Percentiles rank a stretch among this genome's conserved stretches.
Conservation (phyloP, 2,329 filamentous ascomycete genomes). For the Diaporthe sp. region DNA sequence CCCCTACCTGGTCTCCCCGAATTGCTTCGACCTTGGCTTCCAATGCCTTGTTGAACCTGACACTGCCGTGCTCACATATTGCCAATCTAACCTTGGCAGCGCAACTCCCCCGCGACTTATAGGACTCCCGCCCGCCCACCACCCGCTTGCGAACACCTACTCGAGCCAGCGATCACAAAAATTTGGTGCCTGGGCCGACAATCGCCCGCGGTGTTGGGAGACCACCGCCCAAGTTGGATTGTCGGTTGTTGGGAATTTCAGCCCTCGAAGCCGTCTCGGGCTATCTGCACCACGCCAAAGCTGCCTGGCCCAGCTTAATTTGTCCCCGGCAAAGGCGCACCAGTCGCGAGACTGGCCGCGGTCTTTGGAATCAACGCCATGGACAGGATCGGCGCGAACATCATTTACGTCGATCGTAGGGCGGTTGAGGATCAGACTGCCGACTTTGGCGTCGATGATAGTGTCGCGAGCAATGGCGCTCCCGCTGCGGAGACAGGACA, state of each 20-base stretch:
- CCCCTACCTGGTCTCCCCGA: conserved; percentile 27
- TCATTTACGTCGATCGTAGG: conserved; percentile 72
- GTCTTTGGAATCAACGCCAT: conserved; percentile 64
- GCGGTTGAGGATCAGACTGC: conserved; percentile 58
- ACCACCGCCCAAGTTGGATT: conserved; percentile 41
- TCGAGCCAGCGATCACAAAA: conserved; percentile 32
- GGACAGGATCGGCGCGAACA: conserved; percentile 70
- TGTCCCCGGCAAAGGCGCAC: conserved; percentile 66
- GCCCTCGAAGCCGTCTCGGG: conserved; percentile 42
- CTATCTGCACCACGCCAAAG: conserved; percentile 29
- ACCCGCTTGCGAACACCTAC: conserved; percentile 21
- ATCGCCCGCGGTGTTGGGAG: conserved; percentile 41
- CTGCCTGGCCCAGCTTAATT: conserved; percentile 39
- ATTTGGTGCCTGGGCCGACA: conserved; percentile 41
- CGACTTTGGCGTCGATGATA: conserved; percentile 47
- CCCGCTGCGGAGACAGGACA: conserved; percentile 55
- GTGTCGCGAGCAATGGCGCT: conserved; percentile 44
- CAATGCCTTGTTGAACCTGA: conserved; percentile 37
- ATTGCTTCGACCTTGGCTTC: conserved; percentile 21
- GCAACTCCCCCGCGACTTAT: conserved; percentile 22
- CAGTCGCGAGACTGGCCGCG: conserved; percentile 73
- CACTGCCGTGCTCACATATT: conserved; percentile 12
- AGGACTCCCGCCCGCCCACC: conserved; percentile 28
- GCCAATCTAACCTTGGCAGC: conserved; percentile 23
- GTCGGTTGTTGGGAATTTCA: conserved; percentile 39